Conservation (phyloP, 1,284 basidiomycete genomes). For the Calocybe gambosa region DNA sequence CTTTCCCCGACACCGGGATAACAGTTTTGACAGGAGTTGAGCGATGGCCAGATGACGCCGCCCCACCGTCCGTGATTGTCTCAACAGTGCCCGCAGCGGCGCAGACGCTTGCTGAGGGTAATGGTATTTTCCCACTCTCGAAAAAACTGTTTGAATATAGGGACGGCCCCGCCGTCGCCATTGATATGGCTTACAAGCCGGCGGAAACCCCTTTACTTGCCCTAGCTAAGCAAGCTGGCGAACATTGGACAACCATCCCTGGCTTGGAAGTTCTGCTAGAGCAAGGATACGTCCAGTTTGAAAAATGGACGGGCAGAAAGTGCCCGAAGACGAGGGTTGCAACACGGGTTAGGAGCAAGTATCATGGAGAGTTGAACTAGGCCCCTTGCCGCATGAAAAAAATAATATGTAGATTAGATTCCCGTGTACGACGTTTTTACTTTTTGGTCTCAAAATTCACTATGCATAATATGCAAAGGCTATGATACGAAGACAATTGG, state of each 20-base stretch:
- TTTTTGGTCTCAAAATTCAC: background rate
- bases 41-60: constrained; percentile 39
- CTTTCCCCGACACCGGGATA: constrained; percentile 62
- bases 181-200: constrained; percentile 93
- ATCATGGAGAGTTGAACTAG: constrained; percentile 19
- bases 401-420: background rate
- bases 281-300: constrained; percentile 84
- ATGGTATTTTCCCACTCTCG: constrained; percentile 49
- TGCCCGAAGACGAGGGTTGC: constrained; percentile 46
- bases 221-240: constrained; percentile 42
- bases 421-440: background rate
- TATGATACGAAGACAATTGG: background rate
- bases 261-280: constrained; percentile 84
- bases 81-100: constrained; percentile 82
- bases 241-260: constrained; percentile 69
- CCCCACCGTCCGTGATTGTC: constrained; percentile 67
- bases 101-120: constrained; percentile 37
- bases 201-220: constrained; percentile 63
- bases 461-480: background rate
- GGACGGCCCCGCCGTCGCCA: constrained; percentile 54
- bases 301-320: constrained; percentile 69
- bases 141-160: constrained; percentile 44
- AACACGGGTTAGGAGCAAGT: constrained; percentile 44
- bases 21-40: constrained; percentile 54
- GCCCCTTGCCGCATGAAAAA: background rate